Evolutionary conservation across 1,284 basidiomycete genomes (phyloP).

Genomic region (Hymenochaete sp.): DNA sequence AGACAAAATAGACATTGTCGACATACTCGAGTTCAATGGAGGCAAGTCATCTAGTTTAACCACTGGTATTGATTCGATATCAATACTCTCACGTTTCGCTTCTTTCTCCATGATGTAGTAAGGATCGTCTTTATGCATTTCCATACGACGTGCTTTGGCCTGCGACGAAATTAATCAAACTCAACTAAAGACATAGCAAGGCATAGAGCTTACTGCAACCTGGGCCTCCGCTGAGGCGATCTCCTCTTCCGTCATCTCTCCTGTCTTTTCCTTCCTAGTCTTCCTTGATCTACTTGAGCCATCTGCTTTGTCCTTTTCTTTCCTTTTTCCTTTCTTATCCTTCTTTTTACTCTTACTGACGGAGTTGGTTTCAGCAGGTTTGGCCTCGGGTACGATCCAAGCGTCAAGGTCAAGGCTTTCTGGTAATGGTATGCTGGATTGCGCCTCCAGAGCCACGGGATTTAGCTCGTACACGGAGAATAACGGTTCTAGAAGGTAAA

Average conservation of each 20-base stretch:
- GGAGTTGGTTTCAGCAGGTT: conserved; percentile 30
- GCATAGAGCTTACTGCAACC: not conserved
- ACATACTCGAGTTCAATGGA: conserved; percentile 35
- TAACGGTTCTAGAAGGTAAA: conserved; percentile 80
- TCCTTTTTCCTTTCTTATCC: conserved; percentile 43
- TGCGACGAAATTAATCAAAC: conserved; percentile 25
- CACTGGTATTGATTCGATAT: conserved; percentile 80
- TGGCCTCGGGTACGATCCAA: conserved; percentile 70
- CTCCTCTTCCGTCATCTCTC: conserved; percentile 20
- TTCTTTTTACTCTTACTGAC: conserved; percentile 31
- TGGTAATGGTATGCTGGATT: conserved; percentile 73
- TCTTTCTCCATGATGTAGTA: conserved; percentile 76
- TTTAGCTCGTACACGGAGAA: conserved; percentile 79
- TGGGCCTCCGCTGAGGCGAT: conserved; percentile 12
- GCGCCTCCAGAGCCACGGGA: conserved; percentile 74
- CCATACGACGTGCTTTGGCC: conserved; percentile 67
- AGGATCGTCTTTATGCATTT: conserved; percentile 73
- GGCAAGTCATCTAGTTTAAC: conserved; percentile 69
- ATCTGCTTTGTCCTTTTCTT: conserved; percentile 28
- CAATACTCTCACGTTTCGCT: conserved; percentile 37
- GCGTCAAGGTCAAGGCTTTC: conserved; percentile 78
- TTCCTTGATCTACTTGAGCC: conserved; percentile 29
- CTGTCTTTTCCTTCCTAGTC: conserved; percentile 30
- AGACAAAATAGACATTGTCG: too few relatives aligned
- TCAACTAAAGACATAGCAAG: not conserved